phyloP scores from a whole-genome alignment of 371 early-diverging fungal species.

The Rhizopus arrhizus region DNA sequence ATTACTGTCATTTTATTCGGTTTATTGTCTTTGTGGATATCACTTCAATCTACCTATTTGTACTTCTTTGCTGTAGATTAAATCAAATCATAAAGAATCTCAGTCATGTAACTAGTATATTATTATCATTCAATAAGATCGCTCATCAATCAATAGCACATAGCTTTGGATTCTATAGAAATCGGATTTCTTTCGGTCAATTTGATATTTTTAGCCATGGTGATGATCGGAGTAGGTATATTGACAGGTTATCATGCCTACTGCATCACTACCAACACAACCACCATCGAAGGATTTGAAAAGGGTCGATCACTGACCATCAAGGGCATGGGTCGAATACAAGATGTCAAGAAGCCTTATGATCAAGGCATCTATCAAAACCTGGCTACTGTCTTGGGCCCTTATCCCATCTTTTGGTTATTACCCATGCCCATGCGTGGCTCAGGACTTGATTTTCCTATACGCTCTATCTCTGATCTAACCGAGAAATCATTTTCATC shows the following conservation, averaged over 20 bases:
- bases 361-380: conserved; percentile 85
- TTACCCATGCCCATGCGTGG: conserved; percentile 67
- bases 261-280: conserved; percentile 84
- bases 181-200: conserved; percentile 68
- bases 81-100: conserved; percentile 37
- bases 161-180: conserved; percentile 39
- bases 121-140: too few species aligned
- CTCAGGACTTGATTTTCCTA: conserved; percentile 73
- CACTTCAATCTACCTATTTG: conserved; percentile 53
- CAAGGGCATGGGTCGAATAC: conserved; percentile 64
- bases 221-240: conserved; percentile 78
- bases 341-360: conserved; percentile 84
- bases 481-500: conserved; percentile 31
- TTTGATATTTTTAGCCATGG: conserved; percentile 64
- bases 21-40: conserved; percentile 77
- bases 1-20: conserved; percentile 88
- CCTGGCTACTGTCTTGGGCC: conserved; percentile 78
- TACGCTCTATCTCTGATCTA: conserved; percentile 52
- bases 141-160: too few species aligned
- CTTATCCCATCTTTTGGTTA: conserved; percentile 69
- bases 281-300: conserved; percentile 91
- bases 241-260: conserved; percentile 84
- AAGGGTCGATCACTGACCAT: conserved; percentile 83
- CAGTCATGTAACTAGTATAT: conserved; percentile 23
- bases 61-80: conserved; percentile 40